These are phyloP conservation scores for Bryoerythrophyllum caledonicum DNA, from an alignment of 225 moss, liverwort and hornwort species.

Conservation along the genomic window DNA sequence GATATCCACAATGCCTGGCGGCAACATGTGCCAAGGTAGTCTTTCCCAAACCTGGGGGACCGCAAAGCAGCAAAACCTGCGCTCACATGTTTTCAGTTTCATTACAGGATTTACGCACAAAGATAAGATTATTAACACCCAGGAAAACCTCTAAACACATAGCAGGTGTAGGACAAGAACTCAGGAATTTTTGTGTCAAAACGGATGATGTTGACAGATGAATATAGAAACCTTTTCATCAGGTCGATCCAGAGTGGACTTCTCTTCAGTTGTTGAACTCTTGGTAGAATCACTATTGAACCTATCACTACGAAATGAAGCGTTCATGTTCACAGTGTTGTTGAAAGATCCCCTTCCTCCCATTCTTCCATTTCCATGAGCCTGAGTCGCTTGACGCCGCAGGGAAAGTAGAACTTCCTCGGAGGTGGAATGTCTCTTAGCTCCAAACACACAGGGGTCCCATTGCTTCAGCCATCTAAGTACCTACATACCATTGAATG, in stretches of 20 bases:
- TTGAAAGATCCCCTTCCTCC: constrained; percentile 47
- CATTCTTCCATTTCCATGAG: constrained; percentile 28
- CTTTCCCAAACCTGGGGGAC: constrained; percentile 95
- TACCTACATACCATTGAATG: constrained; percentile 54
- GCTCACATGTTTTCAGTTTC: constrained; percentile 14
- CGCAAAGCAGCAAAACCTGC: constrained; percentile 92
- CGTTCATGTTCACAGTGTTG: constrained; percentile 20
- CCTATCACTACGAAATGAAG: constrained; percentile 30
- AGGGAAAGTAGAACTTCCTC: constrained; percentile 78
- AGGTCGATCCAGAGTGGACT: constrained; percentile 43
- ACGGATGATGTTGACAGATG: background rate
- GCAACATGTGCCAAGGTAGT: constrained; percentile 94
- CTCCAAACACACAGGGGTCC: constrained; percentile 88
- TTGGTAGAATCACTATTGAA: constrained; percentile 25
- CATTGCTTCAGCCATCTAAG: constrained; percentile 97
- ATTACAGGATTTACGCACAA: background rate
- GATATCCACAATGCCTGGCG: constrained; percentile 94
- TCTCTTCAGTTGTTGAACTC: constrained; percentile 21
- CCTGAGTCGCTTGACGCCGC: constrained; percentile 52
- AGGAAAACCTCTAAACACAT: constrained; percentile 4
- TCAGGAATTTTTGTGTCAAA: background rate
- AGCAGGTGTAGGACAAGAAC: background rate
- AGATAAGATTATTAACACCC: constrained; percentile 7
- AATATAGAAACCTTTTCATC: constrained; percentile 52
- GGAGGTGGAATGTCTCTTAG: constrained; percentile 61